These are phyloP conservation scores for Middelhovenomyces tepae DNA, from an alignment of 805 yeast genomes.

Conservation along the genomic window DNA sequence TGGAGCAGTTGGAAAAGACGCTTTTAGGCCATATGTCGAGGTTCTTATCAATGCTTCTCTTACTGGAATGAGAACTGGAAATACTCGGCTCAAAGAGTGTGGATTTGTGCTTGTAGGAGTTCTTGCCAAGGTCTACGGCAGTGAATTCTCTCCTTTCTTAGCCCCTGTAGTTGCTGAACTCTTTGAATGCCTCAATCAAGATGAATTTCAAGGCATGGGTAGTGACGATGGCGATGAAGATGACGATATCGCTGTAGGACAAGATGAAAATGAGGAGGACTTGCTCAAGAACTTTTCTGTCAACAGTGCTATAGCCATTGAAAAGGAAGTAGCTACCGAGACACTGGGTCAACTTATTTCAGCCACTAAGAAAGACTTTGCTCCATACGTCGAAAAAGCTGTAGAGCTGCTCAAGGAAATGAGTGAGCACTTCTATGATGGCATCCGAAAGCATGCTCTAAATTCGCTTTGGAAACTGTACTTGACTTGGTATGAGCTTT, in stretches of 20 bases:
- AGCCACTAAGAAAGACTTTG: conserved; percentile 77
- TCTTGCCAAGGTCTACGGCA: conserved; percentile 91
- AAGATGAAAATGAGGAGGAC: conserved; percentile 49
- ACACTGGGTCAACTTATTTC: conserved; percentile 81
- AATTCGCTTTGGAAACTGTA: conserved; percentile 76
- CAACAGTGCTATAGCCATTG: conserved; percentile 90
- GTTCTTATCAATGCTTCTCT: conserved; percentile 86
- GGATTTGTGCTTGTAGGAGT: conserved; percentile 89
- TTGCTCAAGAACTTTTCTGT: conserved; percentile 68
- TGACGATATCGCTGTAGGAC: conserved; percentile 36
- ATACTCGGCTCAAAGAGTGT: conserved; percentile 84
- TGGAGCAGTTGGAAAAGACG: conserved; percentile 88
- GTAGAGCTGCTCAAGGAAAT: conserved; percentile 59
- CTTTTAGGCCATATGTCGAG: conserved; percentile 77
- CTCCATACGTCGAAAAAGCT: conserved; percentile 60
- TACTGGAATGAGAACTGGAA: conserved; percentile 63
- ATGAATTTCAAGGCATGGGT: conserved; percentile 46
- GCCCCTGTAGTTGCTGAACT: conserved; percentile 77
- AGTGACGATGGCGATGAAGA: conserved; percentile 35
- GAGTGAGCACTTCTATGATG: conserved; percentile 72
- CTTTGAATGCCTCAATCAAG: conserved; percentile 73
- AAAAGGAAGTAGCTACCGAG: conserved; percentile 91
- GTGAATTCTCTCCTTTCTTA: conserved; percentile 80
- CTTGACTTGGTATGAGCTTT: conserved; percentile 44
- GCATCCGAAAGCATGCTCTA: conserved; percentile 82